Evolutionary conservation across 2,329 filamentous ascomycete species (phyloP).

Genomic region (Macrophomina pseudophaseolina): DNA sequence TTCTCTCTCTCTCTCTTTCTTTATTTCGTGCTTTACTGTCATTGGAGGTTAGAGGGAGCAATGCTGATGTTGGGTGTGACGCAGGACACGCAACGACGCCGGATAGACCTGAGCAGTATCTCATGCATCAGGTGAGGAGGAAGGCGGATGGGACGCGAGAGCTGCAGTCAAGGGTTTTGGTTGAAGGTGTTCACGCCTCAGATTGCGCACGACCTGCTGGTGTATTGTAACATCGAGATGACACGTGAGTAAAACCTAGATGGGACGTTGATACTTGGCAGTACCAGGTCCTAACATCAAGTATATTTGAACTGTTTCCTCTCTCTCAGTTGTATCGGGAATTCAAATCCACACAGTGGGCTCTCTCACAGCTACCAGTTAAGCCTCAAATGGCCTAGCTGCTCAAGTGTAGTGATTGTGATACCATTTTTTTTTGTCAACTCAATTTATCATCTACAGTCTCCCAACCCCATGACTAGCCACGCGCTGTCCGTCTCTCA

Average conservation of each 20-base stretch:
- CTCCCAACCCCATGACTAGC: neutral
- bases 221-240: constrained; percentile 20
- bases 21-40: neutral
- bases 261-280: too few species aligned
- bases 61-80: neutral
- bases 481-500: neutral
- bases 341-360: too few species aligned
- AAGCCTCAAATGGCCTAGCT: too few species aligned
- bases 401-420: too few species aligned
- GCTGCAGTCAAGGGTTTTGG: constrained; percentile 1
- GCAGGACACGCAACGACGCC: neutral
- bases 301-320: constrained; percentile 13
- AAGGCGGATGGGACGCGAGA: neutral
- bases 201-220: constrained; percentile 3
- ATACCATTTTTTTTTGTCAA: neutral
- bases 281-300: neutral
- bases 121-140: constrained; percentile 3
- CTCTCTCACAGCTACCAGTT: too few species aligned
- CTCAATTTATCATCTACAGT: neutral
- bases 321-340: neutral
- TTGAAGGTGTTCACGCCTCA: neutral
- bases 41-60: too few species aligned
- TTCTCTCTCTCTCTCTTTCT: too few species aligned
- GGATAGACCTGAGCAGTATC: neutral
- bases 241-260: neutral